Conservation (phyloP, 1,284 basidiomycete genomes). For the Irpex rosettiformis region DNA sequence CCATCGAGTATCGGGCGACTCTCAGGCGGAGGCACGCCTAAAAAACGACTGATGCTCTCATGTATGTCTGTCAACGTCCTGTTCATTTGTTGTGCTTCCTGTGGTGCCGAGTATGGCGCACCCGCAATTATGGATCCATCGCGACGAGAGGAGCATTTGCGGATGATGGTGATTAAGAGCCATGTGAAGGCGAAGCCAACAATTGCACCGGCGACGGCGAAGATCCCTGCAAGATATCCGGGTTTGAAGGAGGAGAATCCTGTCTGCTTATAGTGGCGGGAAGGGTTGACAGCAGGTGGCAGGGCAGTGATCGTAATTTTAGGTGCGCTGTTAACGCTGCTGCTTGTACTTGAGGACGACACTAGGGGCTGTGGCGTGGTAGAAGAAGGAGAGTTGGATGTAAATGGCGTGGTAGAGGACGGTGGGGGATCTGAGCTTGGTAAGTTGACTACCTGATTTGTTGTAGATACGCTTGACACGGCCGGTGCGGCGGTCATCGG, state of each 20-base stretch:
- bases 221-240: constrained; percentile 39
- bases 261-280: constrained; percentile 16
- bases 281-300: constrained; percentile 33
- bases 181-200: constrained; percentile 31
- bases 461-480: background rate
- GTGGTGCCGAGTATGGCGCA: constrained; percentile 32
- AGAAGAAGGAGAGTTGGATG: background rate
- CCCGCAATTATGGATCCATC: constrained; percentile 30
- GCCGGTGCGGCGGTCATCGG: background rate
- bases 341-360: constrained; percentile 4
- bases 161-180: constrained; percentile 23
- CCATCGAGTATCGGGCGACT: constrained; percentile 9
- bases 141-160: constrained; percentile 12
- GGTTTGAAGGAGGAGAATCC: constrained; percentile 26
- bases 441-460: background rate
- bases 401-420: background rate
- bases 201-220: constrained; percentile 33
- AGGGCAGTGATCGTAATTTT: constrained; percentile 32
- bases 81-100: constrained; percentile 16
- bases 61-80: constrained; percentile 3
- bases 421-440: background rate
- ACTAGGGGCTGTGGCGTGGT: constrained; percentile 3
- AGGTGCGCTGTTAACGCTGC: constrained; percentile 8
- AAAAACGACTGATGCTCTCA: constrained; percentile 11
- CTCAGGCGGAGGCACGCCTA: constrained; percentile 24